Evolutionary conservation across 2,329 filamentous ascomycete genomes (phyloP).

Genomic region (Aspergillus piperis): DNA sequence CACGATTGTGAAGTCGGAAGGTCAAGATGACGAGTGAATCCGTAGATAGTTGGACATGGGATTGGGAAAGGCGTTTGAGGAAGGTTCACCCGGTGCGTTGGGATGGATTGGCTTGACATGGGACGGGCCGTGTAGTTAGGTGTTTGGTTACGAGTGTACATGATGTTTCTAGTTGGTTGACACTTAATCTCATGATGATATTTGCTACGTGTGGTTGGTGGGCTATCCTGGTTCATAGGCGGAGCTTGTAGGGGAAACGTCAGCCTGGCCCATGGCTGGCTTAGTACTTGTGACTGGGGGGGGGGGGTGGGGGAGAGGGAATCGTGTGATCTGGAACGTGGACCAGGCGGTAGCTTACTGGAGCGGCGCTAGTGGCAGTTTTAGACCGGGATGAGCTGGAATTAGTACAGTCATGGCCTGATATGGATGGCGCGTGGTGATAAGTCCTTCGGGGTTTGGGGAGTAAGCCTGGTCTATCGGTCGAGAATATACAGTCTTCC

Average conservation of each 20-base stretch:
- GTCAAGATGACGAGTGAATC: conserved; percentile 25
- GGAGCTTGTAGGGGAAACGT: too few relatives aligned
- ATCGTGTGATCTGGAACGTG: conserved; percentile 5
- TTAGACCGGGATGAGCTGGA: conserved; percentile 2
- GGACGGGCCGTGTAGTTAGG: conserved; percentile 1
- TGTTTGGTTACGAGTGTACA: conserved; percentile 14
- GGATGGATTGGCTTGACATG: not conserved
- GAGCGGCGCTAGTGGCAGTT: conserved; percentile 3
- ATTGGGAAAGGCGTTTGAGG: conserved; percentile 22
- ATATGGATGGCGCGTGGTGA: conserved; percentile 6
- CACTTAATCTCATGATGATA: not conserved
- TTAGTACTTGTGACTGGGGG: too few relatives aligned
- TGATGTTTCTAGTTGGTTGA: not conserved
- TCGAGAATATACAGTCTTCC: too few relatives aligned
- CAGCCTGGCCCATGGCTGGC: too few relatives aligned
- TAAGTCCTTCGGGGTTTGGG: not conserved
- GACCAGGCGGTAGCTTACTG: not conserved
- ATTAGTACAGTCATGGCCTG: conserved; percentile 11
- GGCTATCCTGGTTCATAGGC: too few relatives aligned
- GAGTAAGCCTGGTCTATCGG: too few relatives aligned
- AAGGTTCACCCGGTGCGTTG: not conserved
- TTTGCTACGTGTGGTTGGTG: too few relatives aligned
- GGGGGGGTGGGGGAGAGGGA: too few relatives aligned
- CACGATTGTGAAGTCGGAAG: conserved; percentile 37
- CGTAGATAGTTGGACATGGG: conserved; percentile 1